Evolutionary conservation across 2,329 filamentous ascomycete genomes (phyloP).

Genomic region (Leptographium lundbergii): DNA sequence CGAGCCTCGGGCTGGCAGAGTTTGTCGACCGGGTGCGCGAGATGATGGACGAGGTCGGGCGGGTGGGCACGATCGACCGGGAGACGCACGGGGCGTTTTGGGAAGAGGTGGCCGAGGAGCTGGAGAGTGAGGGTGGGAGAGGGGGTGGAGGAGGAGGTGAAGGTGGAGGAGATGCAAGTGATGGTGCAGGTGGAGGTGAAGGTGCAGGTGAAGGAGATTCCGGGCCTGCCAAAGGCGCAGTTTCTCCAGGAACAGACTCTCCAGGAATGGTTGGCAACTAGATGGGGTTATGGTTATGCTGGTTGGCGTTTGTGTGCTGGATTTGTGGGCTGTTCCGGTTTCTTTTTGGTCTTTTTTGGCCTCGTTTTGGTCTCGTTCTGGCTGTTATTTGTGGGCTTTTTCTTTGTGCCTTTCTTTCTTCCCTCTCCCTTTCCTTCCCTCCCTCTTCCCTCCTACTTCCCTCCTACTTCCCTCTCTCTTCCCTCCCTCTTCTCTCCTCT

Average conservation of each 20-base stretch:
- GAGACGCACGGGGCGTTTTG: conserved; percentile 59
- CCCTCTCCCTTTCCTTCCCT: not conserved
- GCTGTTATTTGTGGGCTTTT: not conserved
- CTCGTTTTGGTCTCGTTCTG: no score
- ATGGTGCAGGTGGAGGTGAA: not conserved
- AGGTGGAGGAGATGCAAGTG: not conserved
- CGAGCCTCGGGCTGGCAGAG: conserved; percentile 57
- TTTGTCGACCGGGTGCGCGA: conserved; percentile 57
- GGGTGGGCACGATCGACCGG: conserved; percentile 54
- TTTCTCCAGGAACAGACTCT: no score
- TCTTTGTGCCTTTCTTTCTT: not conserved
- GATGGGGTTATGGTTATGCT: no score
- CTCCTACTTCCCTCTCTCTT: not conserved
- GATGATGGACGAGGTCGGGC: conserved; percentile 55
- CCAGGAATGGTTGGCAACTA: no score
- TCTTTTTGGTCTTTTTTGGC: no score
- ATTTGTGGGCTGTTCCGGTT: no score
- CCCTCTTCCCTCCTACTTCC: not conserved
- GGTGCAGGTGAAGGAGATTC: not conserved
- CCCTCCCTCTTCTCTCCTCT: not conserved
- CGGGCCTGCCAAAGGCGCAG: not conserved
- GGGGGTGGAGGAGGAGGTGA: not conserved
- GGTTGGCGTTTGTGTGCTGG: no score
- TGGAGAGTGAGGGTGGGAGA: not conserved
- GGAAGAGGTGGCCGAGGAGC: conserved; percentile 39